Percentiles rank a stretch among this genome's conserved stretches.
These are phyloP conservation scores for Crithidia fasciculata DNA, from an alignment of 208 protist species.

Conservation along the genomic window DNA sequence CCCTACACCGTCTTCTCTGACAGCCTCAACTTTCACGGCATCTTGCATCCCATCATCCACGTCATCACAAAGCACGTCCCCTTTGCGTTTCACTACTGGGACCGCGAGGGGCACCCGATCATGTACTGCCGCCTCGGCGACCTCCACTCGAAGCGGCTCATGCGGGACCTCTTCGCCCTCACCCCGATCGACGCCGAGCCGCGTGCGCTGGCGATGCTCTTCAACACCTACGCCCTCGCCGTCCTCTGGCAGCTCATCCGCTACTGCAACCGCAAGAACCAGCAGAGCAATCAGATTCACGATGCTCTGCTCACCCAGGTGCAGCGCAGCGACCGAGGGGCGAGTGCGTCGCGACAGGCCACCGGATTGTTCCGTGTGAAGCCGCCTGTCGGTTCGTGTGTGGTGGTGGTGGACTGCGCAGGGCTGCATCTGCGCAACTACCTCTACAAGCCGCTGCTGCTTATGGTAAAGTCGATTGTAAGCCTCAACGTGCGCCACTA, in stretches of 20 bases:
- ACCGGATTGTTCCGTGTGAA: slow-evolving; percentile 18
- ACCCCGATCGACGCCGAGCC: slow-evolving; percentile 51
- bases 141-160: slow-evolving; percentile 42
- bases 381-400: slow-evolving; percentile 31
- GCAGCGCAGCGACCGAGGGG: not conserved
- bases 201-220: slow-evolving; percentile 50
- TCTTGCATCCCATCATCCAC: slow-evolving; percentile 61
- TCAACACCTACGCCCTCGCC: slow-evolving; percentile 61
- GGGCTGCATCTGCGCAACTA: slow-evolving; percentile 36
- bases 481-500: slow-evolving; percentile 48
- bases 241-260: slow-evolving; percentile 59
- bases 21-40: slow-evolving; percentile 55
- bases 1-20: slow-evolving; percentile 17
- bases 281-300: slow-evolving; percentile 26
- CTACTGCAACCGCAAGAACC: slow-evolving; percentile 41
- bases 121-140: slow-evolving; percentile 50
- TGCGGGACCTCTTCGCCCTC: slow-evolving; percentile 49
- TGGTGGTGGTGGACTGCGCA: slow-evolving; percentile 56
- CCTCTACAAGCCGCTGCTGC: slow-evolving; percentile 39
- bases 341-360: not conserved
- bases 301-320: slow-evolving; percentile 16
- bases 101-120: slow-evolving; percentile 67
- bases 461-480: slow-evolving; percentile 46
- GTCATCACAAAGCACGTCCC: slow-evolving; percentile 44
- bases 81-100: slow-evolving; percentile 74